phyloP scores from a whole-genome alignment of 1,284 basidiomycete genomes.

The Phellopilus nigrolimitatus region DNA sequence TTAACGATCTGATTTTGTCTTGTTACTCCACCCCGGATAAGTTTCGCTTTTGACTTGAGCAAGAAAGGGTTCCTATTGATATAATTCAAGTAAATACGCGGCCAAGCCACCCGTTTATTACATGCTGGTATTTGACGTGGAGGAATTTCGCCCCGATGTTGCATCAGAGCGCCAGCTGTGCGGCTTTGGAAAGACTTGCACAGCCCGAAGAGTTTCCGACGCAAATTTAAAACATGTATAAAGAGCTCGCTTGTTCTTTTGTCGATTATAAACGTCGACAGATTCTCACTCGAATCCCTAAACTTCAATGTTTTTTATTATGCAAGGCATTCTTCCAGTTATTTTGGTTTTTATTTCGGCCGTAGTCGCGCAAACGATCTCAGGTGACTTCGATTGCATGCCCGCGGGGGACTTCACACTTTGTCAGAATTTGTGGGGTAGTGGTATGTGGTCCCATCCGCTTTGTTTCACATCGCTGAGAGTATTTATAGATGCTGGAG shows the following conservation, averaged over 20 bases:
- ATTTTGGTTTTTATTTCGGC: conserved; percentile 21
- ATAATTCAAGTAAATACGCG: background rate
- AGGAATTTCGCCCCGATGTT: conserved; percentile 5
- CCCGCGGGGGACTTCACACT: conserved; percentile 45
- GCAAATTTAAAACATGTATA: background rate
- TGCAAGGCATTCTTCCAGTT: conserved; percentile 3
- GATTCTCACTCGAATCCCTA: background rate
- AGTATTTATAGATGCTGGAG: conserved; percentile 34
- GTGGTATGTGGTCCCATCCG: conserved; percentile 29
- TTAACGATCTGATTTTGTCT: too few relatives aligned
- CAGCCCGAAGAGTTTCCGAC: too few relatives aligned
- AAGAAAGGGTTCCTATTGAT: background rate
- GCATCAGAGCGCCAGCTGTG: background rate
- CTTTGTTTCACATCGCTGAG: background rate
- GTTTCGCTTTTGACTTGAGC: background rate
- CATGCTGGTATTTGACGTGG: too few relatives aligned
- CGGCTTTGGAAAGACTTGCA: too few relatives aligned
- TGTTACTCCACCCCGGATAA: background rate
- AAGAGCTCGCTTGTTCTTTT: background rate
- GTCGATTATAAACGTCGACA: background rate
- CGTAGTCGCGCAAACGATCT: conserved; percentile 32
- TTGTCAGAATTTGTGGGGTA: conserved; percentile 56
- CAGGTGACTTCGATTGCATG: conserved; percentile 41
- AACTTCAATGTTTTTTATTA: background rate
- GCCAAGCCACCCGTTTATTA: too few relatives aligned